Evolutionary conservation across 1,139 yeast species (phyloP), one percentile per base, ranked within the genome.

Genomic region (Nadsonia starkeyi-henricii): DNA sequence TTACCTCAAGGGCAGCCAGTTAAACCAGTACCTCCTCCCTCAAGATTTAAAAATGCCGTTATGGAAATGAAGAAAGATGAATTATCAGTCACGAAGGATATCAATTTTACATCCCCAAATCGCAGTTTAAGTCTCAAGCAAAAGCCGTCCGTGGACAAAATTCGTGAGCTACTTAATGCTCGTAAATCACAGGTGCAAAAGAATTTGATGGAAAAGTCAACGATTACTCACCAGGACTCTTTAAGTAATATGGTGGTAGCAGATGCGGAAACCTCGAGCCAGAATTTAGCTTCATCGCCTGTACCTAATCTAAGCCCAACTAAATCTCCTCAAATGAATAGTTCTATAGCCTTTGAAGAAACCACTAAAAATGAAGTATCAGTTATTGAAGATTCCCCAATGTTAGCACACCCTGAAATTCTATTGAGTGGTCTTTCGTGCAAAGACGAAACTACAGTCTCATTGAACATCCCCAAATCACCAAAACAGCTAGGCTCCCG

Each of bases 401-500:
- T n/a, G n/a, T n/a, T n/a, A n/a, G n/a, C n/a, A n/a, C n/a, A n/a
- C n/a, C n/a, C n/a, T n/a, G n/a, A n/a, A n/a, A n/a, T n/a, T n/a
- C n/a, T n/a, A n/a, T n/a, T n/a, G n/a, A n/a, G n/a, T n/a, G n/a
- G n/a, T n/a, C n/a, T n/a, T n/a, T n/a, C n/a, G n/a, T n/a, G n/a
- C n/a, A n/a, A n/a, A n/a, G n/a, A 2, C n/a, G 47, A 8, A 41
- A 44, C 1, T 44, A 30, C 23, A 33, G 44, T 2, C 33, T 42
- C n/a, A 23, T 30, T 2, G 41, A 37, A 19, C 8, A 5, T 5
- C 12, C 12, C 20, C 8, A n/a, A 7, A 33, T 33, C 17, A 33
- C 15, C 4, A 33, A 33, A 33, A 33, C 39, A 33, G 12, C 39
- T 15, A 3, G 57, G 53, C 43, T 51, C 60, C 20, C 51, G 63